These are phyloP conservation scores for Ceratonia siliqua DNA, from an alignment of 306 rosid genomes.

Conservation along the genomic window DNA sequence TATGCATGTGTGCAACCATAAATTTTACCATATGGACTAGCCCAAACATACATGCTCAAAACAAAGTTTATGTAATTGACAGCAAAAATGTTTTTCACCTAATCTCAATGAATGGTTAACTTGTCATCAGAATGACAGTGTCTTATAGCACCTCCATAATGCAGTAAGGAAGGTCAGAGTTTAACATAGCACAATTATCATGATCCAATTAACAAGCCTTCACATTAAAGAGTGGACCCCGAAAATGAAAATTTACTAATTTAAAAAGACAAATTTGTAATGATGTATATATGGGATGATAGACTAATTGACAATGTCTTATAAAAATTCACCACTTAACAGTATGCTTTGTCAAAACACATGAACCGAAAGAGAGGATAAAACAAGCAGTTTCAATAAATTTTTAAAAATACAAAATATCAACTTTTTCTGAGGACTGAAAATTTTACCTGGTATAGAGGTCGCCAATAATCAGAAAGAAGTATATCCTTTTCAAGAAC, in stretches of 20 bases:
- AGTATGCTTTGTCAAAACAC: background rate
- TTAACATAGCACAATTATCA: background rate
- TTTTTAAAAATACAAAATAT: background rate
- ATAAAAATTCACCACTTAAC: background rate
- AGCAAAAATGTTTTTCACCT: background rate
- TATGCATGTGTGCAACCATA: background rate
- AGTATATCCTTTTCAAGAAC: constrained; percentile 78
- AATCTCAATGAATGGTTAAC: background rate
- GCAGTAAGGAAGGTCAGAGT: background rate
- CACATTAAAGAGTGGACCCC: background rate
- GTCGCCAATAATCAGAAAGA: constrained; percentile 96
- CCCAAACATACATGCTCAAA: background rate
- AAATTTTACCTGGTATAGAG: constrained; percentile 75
- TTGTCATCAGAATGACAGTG: background rate
- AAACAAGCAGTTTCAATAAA: constrained; percentile 21
- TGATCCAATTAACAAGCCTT: background rate
- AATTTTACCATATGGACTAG: background rate
- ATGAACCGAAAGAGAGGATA: background rate
- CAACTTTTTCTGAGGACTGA: background rate
- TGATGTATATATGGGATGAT: background rate
- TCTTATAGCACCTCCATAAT: background rate
- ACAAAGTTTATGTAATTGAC: background rate
- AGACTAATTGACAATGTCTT: background rate
- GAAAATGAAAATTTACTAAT: background rate
- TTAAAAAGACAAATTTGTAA: background rate